These are phyloP conservation scores for Cercospora zeae-maydis DNA, from an alignment of 2,329 filamentous ascomycete species.

Conservation along the genomic window DNA sequence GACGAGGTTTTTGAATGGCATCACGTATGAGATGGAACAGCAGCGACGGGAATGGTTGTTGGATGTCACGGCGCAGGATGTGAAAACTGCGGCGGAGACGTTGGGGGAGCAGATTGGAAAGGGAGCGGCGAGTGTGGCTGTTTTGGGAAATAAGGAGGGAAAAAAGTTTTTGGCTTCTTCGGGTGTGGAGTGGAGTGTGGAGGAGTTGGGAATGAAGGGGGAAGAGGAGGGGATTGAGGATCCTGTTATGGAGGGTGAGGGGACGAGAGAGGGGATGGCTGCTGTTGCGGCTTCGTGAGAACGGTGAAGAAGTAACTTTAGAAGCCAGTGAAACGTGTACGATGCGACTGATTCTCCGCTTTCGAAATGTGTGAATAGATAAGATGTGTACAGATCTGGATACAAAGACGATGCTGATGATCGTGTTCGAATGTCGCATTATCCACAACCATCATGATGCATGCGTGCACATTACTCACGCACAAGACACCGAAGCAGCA, in stretches of 20 bases:
- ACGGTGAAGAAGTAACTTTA: too few species aligned
- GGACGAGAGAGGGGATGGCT: constrained; percentile 4
- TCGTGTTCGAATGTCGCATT: not conserved
- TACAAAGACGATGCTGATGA: not conserved
- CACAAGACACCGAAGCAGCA: too few species aligned
- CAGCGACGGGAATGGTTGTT: constrained; percentile 76
- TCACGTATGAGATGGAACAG: constrained; percentile 88
- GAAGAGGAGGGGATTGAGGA: not conserved
- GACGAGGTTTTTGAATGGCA: constrained; percentile 75
- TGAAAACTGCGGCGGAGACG: constrained; percentile 74
- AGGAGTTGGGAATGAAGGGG: constrained; percentile 56
- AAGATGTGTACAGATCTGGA: not conserved
- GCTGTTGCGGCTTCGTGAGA: constrained; percentile 7
- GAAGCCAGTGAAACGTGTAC: not conserved
- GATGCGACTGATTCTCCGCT: not conserved
- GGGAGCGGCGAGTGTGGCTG: constrained; percentile 59
- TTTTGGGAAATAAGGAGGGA: constrained; percentile 69
- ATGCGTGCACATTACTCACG: too few species aligned
- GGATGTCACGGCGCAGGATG: constrained; percentile 77
- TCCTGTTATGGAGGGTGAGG: constrained; percentile 8
- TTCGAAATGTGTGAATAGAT: not conserved
- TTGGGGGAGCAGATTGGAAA: constrained; percentile 60
- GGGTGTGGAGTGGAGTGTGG: constrained; percentile 62
- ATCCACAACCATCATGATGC: too few species aligned
- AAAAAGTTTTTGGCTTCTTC: constrained; percentile 63